Evolutionary conservation across 805 yeast genomes (phyloP).

Genomic region (Lipomyces orientalis): DNA sequence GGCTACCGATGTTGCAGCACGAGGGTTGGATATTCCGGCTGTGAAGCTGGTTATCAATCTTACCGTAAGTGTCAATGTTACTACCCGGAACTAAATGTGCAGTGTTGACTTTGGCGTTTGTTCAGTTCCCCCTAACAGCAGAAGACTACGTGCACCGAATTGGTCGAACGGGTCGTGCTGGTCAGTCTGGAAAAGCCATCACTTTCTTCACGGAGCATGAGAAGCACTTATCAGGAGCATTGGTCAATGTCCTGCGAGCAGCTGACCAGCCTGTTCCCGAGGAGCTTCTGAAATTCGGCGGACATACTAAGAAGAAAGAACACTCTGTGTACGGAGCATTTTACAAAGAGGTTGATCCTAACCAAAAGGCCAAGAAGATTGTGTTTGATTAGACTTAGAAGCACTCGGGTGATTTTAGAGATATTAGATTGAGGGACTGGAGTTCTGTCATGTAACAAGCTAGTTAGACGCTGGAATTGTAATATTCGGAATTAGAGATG

Average conservation of each 20-base stretch:
- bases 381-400: slow-evolving; percentile 61
- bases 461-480: background rate
- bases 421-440: background rate
- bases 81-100: background rate
- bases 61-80: slow-evolving; percentile 49
- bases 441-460: background rate
- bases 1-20: slow-evolving; percentile 94
- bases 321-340: slow-evolving; percentile 99
- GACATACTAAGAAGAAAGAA: slow-evolving; percentile 96
- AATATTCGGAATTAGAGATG: background rate
- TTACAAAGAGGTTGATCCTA: slow-evolving; percentile 88
- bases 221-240: slow-evolving; percentile 92
- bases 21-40: slow-evolving; percentile 98
- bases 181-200: slow-evolving; percentile 91
- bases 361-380: slow-evolving; percentile 85
- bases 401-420: background rate
- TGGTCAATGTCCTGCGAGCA: slow-evolving; percentile 88
- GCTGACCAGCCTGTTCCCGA: slow-evolving; percentile 97
- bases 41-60: slow-evolving; percentile 93
- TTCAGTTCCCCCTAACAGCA: slow-evolving; percentile 82
- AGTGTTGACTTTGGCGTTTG: background rate
- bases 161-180: slow-evolving; percentile 98
- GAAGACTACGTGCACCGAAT: slow-evolving; percentile 98
- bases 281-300: slow-evolving; percentile 91
- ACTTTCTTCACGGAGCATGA: slow-evolving; percentile 96